Evolutionary conservation across 148 eudicot genomes (phyloP), one percentile per base, ranked within the genome.

Genomic region (Spergularia marina): DNA sequence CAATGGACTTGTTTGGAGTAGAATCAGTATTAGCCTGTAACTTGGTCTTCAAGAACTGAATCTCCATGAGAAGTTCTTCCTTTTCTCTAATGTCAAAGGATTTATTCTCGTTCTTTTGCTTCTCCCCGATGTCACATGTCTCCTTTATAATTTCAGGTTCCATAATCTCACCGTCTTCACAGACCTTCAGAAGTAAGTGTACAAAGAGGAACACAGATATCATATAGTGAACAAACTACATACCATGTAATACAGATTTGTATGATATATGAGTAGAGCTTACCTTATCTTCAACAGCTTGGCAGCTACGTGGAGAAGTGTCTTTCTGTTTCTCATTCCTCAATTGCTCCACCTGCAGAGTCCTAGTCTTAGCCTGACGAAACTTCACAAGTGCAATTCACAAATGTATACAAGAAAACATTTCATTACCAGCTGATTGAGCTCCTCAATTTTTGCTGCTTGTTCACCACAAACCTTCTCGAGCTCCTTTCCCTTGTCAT

Each of bases 391-490:
- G 49, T 44, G 1, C 49, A 44, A 6, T 20, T 47, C 15, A 21
- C 51, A 53, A 75, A 34, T 51, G 2, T 17, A 58, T 47, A 39
- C 7, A 65, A 13, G 18, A 55, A 53, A 49, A 36, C 57, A 15
- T 3, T 8, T 10, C 14, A 13, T 25, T 75, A 95, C 99, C 97
- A 84, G 77, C 65, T 51, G 77, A 74, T 83, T 91, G 61, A 95
- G 92, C 82, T 90, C 91, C 85, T 90, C 96, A 79, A 95, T 88
- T 81, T 95, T 85, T 54, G 88, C 89, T 73, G 91, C 90, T 83
- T 90, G 98, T 68, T 89, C 91, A 73, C 20, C 68, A 76, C 97
- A 91, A 69, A 86, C 75, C 53, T 81, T 88, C 71, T 84, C 87
- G 76, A 95, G 89, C 71, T 90, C 91, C 77, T 81, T 87, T 68